These are phyloP conservation scores for Trichoderma afroharzianum DNA, from an alignment of 2,329 filamentous ascomycete species.

Conservation along the genomic window DNA sequence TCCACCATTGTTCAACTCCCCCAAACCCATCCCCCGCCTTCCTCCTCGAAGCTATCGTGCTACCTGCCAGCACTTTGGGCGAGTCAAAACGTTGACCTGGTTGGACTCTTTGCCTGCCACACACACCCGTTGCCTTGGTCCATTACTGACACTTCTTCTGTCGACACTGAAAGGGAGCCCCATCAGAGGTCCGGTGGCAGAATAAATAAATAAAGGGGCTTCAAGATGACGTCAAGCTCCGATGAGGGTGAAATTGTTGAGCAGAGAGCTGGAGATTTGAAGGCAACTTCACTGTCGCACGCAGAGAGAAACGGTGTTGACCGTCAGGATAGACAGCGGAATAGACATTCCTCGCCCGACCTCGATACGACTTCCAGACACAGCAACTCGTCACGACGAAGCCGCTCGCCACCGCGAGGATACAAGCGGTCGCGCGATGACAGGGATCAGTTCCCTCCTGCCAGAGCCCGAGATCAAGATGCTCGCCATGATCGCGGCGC, in stretches of 20 bases:
- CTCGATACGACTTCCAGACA: conserved; percentile 43
- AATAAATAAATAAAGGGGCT: background rate
- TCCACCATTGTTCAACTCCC: background rate
- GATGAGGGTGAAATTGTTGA: conserved; percentile 87
- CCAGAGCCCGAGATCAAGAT: conserved; percentile 44
- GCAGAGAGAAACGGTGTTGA: conserved; percentile 82
- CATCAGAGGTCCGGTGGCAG: conserved; percentile 18
- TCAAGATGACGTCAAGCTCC: conserved; percentile 55
- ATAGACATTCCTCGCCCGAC: conserved; percentile 57
- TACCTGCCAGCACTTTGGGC: conserved; percentile 31
- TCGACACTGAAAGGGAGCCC: conserved; percentile 22
- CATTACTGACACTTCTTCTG: conserved; percentile 36
- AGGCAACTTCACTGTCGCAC: conserved; percentile 84
- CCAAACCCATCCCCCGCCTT: background rate
- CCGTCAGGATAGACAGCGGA: conserved; percentile 79
- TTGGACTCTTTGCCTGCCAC: conserved; percentile 40
- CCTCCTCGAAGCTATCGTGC: background rate
- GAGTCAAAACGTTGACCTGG: conserved; percentile 41
- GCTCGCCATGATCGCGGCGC: conserved; percentile 58
- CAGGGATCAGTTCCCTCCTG: conserved; percentile 53
- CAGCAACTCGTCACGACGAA: conserved; percentile 43
- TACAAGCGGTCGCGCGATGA: conserved; percentile 66
- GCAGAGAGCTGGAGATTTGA: conserved; percentile 59
- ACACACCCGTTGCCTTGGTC: conserved; percentile 26
- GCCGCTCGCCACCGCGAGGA: conserved; percentile 61